A percentile compares a stretch with the other conserved stretches of the same genome.
Conservation (phyloP, 2,329 filamentous ascomycete species). For the Purpureocillium takamizusanense region DNA sequence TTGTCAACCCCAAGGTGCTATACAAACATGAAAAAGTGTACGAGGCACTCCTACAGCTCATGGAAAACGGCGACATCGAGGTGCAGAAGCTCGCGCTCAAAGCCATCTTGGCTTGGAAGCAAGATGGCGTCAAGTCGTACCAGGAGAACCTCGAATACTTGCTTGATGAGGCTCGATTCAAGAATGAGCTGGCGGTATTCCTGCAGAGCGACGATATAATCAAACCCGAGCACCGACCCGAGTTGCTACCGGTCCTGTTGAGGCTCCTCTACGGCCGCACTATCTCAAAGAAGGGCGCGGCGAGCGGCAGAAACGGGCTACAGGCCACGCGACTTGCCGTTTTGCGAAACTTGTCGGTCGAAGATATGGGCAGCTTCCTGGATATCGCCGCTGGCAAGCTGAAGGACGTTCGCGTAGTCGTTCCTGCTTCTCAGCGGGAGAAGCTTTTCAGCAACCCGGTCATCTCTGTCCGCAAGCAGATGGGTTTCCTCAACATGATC, state of each 20-base stretch:
- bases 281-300: slow-evolving; percentile 69
- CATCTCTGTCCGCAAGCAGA: slow-evolving; percentile 66
- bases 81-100: slow-evolving; percentile 80
- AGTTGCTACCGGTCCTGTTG: slow-evolving; percentile 78
- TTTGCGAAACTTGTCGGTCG: slow-evolving; percentile 64
- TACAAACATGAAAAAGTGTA: slow-evolving; percentile 73
- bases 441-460: slow-evolving; percentile 48
- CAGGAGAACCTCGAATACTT: slow-evolving; percentile 79
- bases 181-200: slow-evolving; percentile 87
- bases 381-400: slow-evolving; percentile 71
- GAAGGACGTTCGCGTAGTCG: slow-evolving; percentile 48
- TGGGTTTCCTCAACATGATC: slow-evolving; percentile 88
- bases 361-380: slow-evolving; percentile 73
- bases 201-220: slow-evolving; percentile 69
- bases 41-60: slow-evolving; percentile 60
- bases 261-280: slow-evolving; percentile 83
- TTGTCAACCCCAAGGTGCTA: slow-evolving; percentile 76
- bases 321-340: slow-evolving; percentile 74
- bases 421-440: slow-evolving; percentile 36
- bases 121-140: slow-evolving; percentile 64
- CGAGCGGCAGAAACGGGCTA: slow-evolving; percentile 71
- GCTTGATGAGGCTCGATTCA: slow-evolving; percentile 83
- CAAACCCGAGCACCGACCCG: slow-evolving; percentile 59
- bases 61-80: slow-evolving; percentile 83
- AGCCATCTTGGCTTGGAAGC: slow-evolving; percentile 83